A percentile compares a stretch with the other conserved stretches of the same genome.
These are phyloP conservation scores for Coniella vitis DNA, from an alignment of 2,329 filamentous ascomycete species.

Conservation along the genomic window DNA sequence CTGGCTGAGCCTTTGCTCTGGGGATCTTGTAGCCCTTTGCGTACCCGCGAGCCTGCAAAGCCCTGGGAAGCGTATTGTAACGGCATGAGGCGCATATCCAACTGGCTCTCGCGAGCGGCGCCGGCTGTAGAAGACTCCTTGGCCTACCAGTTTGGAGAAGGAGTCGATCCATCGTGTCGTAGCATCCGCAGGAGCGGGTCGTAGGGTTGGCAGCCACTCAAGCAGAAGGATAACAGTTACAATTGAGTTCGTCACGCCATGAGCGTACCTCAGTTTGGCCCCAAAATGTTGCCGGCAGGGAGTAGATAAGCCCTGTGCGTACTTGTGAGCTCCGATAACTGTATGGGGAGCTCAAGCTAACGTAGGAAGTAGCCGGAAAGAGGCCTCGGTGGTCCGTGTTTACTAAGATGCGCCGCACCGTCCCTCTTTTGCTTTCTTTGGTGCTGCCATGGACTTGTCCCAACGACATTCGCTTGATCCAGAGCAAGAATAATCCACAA, in stretches of 20 bases:
- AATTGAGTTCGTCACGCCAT: not conserved
- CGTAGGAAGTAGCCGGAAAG: too few relatives aligned
- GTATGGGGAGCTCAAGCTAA: not conserved
- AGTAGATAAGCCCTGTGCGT: constrained; percentile 13
- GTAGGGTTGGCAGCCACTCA: not conserved
- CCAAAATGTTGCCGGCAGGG: not conserved
- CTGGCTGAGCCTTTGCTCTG: too few relatives aligned
- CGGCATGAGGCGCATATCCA: constrained; percentile 11
- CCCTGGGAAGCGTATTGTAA: constrained; percentile 5
- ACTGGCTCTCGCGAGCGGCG: constrained; percentile 1
- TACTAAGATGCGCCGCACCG: constrained; percentile 14
- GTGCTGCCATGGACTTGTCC: not conserved
- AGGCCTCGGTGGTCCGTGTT: too few relatives aligned
- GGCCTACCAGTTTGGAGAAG: constrained; percentile 10
- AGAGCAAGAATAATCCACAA: too few relatives aligned
- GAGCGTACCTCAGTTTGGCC: not conserved
- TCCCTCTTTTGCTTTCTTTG: not conserved
- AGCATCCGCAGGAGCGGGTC: not conserved
- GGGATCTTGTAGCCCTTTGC: not conserved
- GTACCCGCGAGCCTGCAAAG: constrained; percentile 2
- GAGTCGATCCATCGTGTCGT: constrained; percentile 13
- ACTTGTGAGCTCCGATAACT: constrained; percentile 1
- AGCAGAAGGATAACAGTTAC: not conserved
- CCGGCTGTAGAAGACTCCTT: constrained; percentile 8
- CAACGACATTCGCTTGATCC: too few relatives aligned